Base-by-base conservation (phyloP, 768 basidiomycete genomes). In the Auricularia heimuer region DNA sequence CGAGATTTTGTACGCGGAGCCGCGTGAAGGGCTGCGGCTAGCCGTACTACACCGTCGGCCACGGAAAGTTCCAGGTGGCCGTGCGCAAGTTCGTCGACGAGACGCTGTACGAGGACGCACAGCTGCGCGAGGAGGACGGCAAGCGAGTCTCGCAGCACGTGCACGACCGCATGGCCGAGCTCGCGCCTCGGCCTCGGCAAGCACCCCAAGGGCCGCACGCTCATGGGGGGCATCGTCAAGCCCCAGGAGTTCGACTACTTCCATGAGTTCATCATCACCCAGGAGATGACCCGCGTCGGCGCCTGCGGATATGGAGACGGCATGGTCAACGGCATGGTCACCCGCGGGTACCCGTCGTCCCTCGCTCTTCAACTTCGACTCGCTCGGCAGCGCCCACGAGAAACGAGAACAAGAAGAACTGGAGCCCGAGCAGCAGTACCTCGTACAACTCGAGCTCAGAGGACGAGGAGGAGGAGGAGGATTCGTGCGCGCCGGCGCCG, bases 241-340 rank as follows among this genome's bases (percentile, higher is more conserved):
- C 89, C 90, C 1, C 90, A 92, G 73, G 82, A 64, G 74, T 95
- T 90, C 70, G 90, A 95, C 73, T 92, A 90, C 71, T 96, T 95
- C 82, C 92, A 94, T 71, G 88, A 89, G 83, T 80, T 93, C 64
- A 83, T 94, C 66, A 79, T 92, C 70, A 89, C 83, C 45, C 88
- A 94, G 79, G 92, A 95, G 74, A 72, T 93, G 56, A 75, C 80
- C 6, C 80, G 91, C n/a, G 77, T 82, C 63, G 85, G 83, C 45
- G 83, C 83, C 21, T 82, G 90, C 39, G 92, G 93, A 3, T 95
- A 92, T 72, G 85, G 84, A 34, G 92, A 94, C 72, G 90, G 92
- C 60, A 74, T 90, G 62, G 81, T 87, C 73, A 82, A 82, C 35
- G 92, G 92, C 29, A 84, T 84, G 63, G 87, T 92, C 69, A 92